These are phyloP conservation scores for Drechslera avenae DNA, from an alignment of 2,329 filamentous ascomycete genomes.

Conservation along the genomic window DNA sequence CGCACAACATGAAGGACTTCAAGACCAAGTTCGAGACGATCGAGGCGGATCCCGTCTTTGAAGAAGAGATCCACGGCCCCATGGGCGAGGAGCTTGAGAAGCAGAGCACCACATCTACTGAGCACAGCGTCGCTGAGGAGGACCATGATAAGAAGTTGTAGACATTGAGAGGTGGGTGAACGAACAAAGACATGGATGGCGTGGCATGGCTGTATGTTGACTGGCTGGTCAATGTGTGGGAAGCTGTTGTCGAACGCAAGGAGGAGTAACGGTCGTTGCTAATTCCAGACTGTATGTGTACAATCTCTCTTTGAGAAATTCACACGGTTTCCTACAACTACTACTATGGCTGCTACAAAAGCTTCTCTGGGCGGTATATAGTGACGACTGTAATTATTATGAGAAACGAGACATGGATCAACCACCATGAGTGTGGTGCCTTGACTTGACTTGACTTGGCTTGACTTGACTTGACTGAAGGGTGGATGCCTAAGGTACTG, in stretches of 20 bases:
- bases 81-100: slow-evolving; percentile 61
- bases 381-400: slow-evolving; percentile 27
- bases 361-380: slow-evolving; percentile 17
- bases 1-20: slow-evolving; percentile 73
- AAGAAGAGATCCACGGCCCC: slow-evolving; percentile 80
- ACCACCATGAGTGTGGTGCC: background rate
- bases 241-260: slow-evolving; percentile 18
- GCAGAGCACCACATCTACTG: slow-evolving; percentile 57
- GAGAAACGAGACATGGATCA: slow-evolving; percentile 16
- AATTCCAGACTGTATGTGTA: slow-evolving; percentile 28
- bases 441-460: background rate
- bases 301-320: slow-evolving; percentile 24
- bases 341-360: slow-evolving; percentile 20
- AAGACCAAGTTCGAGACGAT: slow-evolving; percentile 96
- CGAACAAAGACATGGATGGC: too few relatives aligned
- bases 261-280: slow-evolving; percentile 16
- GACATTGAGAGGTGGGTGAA: slow-evolving; percentile 2
- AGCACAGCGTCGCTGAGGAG: slow-evolving; percentile 63
- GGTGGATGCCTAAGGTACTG: too few relatives aligned
- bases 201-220: slow-evolving; percentile 24
- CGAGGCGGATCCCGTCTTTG: slow-evolving; percentile 89
- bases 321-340: slow-evolving; percentile 1
- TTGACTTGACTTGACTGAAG: too few relatives aligned
- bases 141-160: slow-evolving; percentile 55
- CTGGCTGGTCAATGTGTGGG: slow-evolving; percentile 33